Percentiles rank a stretch among this genome's conserved stretches.
These are phyloP conservation scores for Mycogone perniciosa DNA, from an alignment of 2,329 filamentous ascomycete species.

Conservation along the genomic window DNA sequence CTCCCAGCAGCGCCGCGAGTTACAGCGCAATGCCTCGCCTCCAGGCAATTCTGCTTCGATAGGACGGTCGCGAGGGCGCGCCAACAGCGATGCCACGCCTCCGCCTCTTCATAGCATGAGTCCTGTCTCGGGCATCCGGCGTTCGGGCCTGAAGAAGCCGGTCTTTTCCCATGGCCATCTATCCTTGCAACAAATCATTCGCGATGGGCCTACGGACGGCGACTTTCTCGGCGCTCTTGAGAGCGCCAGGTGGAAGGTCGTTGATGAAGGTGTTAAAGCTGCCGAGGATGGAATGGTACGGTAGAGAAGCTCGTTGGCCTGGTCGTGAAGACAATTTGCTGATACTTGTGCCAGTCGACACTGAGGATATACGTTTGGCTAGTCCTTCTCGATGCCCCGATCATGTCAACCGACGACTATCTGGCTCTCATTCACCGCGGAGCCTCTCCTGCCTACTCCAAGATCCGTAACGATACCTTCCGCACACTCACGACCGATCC, in stretches of 20 bases:
- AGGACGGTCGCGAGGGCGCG: conserved; percentile 53
- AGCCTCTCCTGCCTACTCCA: conserved; percentile 88
- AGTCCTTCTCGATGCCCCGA: conserved; percentile 80
- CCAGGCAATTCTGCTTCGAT: conserved; percentile 24
- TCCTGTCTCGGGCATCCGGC: conserved; percentile 29
- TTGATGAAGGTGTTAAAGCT: conserved; percentile 69
- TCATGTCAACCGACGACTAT: conserved; percentile 81
- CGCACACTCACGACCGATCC: conserved; percentile 93
- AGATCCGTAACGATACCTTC: conserved; percentile 98
- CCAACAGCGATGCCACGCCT: conserved; percentile 64
- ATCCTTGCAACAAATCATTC: conserved; percentile 67
- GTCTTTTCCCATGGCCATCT: conserved; percentile 48
- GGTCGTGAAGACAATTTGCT: not conserved
- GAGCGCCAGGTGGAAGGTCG: conserved; percentile 64
- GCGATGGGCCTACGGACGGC: conserved; percentile 70
- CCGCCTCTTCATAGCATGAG: conserved; percentile 30
- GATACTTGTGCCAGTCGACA: conserved; percentile 59
- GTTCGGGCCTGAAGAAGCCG: conserved; percentile 36
- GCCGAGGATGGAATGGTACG: conserved; percentile 76
- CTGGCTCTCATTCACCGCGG: conserved; percentile 86
- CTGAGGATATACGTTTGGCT: conserved; percentile 95
- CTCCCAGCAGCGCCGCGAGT: conserved; percentile 54
- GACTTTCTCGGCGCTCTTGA: conserved; percentile 62
- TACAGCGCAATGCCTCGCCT: conserved; percentile 33
- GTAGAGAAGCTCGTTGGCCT: not conserved